Evolutionary conservation across 257 asterid species (phyloP), one percentile per base, ranked within the genome.

Genomic region (Jacaranda copaia): DNA sequence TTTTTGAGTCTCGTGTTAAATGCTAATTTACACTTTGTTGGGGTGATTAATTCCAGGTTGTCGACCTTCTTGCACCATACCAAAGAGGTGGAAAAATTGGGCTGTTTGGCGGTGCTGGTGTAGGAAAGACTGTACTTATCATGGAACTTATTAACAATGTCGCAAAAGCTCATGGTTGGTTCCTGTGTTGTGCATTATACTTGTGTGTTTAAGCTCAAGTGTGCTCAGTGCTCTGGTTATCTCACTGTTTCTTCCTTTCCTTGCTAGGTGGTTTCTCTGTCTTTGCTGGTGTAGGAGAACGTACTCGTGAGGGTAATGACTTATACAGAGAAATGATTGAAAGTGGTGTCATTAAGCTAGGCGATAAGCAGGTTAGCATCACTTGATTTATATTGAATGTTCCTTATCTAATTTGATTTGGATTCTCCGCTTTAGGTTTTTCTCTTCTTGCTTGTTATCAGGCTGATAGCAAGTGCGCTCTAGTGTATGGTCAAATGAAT

Each of bases 261-360:
- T 70, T 71, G 65, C 19, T 82, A 88, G 96, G 96, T 85, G 92
- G 92, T 82, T 89, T 90, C 83, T 90, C 91, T 67, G 92, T 94
- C 80, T 96, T 96, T 64, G 99, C 99, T 84, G 99, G 99, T 81
- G 98, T 96, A 12, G 99, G 99, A 73, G 99, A 96, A 83, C 93
- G 99, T 8, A 96, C 99, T 46, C 90, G 98, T 58, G 99, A 96
- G 91, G 99, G 99, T 75, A 96, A 96, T 72, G 99, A 96, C 82
- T 88, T 96, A 85, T 96, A 93, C 91, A 87, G 98, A 78, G 98
- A 96, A 87, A 96, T 96, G 99, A 93, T 96, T 84, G 99, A 96
- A 78, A 96, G 99, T 90, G 99, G 99, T 88, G 98, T 96, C 81
- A 96, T 96, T 72, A 96, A 93, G 95, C 97, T 93, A 49, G 99